A percentile compares a stretch with the other conserved stretches of the same genome.
These are phyloP conservation scores for Talaromyces amestolkiae DNA, from an alignment of 2,329 filamentous ascomycete species.

Conservation along the genomic window DNA sequence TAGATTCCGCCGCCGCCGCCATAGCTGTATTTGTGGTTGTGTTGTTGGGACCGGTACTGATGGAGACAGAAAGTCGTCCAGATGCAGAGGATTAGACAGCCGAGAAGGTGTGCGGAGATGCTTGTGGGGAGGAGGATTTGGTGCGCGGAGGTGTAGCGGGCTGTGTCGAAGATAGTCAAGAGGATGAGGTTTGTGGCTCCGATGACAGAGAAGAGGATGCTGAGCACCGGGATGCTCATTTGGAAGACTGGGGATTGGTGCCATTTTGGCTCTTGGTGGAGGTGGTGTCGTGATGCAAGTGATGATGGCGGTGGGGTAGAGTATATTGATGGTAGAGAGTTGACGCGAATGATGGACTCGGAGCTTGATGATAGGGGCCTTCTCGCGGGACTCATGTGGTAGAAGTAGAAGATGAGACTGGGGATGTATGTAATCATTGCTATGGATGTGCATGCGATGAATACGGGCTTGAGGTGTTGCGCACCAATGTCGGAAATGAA, in stretches of 20 bases:
- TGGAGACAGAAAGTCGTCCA: conserved; percentile 7
- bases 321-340: conserved; percentile 2
- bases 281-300: neutral
- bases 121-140: conserved; percentile 8
- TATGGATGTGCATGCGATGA: conserved; percentile 11
- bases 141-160: conserved; percentile 3
- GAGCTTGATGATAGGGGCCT: neutral
- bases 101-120: conserved; percentile 8
- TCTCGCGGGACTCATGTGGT: neutral
- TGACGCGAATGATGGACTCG: neutral
- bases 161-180: conserved; percentile 18
- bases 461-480: conserved; percentile 16
- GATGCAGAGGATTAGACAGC: conserved; percentile 15
- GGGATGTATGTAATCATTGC: conserved; percentile 17
- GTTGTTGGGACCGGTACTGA: neutral
- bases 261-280: neutral
- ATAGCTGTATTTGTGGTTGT: neutral
- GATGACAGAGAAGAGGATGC: conserved; percentile 12
- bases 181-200: conserved; percentile 15
- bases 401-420: conserved; percentile 3
- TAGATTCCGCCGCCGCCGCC: neutral
- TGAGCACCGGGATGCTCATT: conserved; percentile 1
- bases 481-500: conserved; percentile 20
- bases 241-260: neutral
- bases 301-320: neutral